Evolutionary conservation across 2,329 filamentous ascomycete species (phyloP), one percentile per base, ranked within the genome.

Genomic region (Paramyrothecium roridum): DNA sequence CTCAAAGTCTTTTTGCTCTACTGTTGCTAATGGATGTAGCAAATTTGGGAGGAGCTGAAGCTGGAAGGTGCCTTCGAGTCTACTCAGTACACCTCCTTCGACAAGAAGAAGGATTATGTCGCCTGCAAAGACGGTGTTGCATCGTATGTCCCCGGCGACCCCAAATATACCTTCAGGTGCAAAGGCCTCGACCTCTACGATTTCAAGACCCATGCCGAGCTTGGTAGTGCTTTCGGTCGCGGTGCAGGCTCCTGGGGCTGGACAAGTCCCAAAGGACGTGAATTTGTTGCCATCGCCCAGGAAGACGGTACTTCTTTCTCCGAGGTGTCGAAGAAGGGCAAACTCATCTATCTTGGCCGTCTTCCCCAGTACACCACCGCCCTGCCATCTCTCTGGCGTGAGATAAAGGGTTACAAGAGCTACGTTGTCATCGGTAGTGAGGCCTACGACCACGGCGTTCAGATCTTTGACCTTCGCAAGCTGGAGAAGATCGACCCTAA

Each of bases 401-500:
- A 74, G 58, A 72, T 73, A 52, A 64, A 66, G 20, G 63, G 68
- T 1, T 73, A 64, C 63, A 64, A 64, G 52, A 59, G 66, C 58
- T 69, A 64, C 60, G 61, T 68, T 59, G 61, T 73, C 52, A 70
- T 74, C 19, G 71, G 71, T 19, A 68, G 64, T 53, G 71, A 74
- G 60, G 76, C 79, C 2, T 62, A 64, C 22, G 65, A 70, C 52
- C 82, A 85, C 62, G 79, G 80, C 33, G 75, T 86, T 30, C 83
- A 86, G 65, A 80, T 86, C 63, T 86, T 86, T 57, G 83, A 86
- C 63, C 76, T 84, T 79, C 79, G 72, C 59, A 83, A 79, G 63
- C 63, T 72, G 17, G 67, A 76, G 76, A 30, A 70, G 71, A 50
- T 71, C 70, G 30, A 78, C 62, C 70, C 75, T 0, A 65, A 73